Base-by-base conservation (phyloP, 2,329 filamentous ascomycete genomes). In the Aspergillus eucalypticola region DNA sequence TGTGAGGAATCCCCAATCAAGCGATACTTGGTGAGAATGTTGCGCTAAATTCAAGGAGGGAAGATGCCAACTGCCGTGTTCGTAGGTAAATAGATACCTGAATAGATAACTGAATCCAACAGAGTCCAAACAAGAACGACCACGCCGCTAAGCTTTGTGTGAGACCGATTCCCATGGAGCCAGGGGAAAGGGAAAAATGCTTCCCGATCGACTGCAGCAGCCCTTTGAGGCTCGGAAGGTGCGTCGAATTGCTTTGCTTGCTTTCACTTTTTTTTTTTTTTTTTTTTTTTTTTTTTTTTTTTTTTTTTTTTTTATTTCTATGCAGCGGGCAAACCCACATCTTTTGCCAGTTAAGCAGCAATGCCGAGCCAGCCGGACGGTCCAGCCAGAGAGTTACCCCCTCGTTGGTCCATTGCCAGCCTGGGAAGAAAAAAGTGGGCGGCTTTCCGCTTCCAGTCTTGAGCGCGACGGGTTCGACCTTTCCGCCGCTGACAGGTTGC, bases 361-460 rank as follows among this genome's bases (percentile, higher is more conserved):
- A 51, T 61, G 64, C 64, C 64, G 64, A 61, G 61, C 60, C 59
- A 64, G 52, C 63, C 63, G 64, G 55, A 41, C 63, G 62, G 55
- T 54, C 48, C 50, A 48, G 38, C 58, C 61, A 61, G 56, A 54
- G 19, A 35, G 19, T 38, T 32, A 52, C 23, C 25, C 32, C 44
- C 21, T 42, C 49, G 59, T 58, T 54, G 51, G 56, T 29, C 46
- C 29, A 46, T 35, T 54, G 25, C 27, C 53, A 21, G 56, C 32
- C 5, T 35, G 32, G 25, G 5, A 35, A 35, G 15, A 35, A 35
- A 35, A 35, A 35, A 35, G 61, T 58, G 60, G 62, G 54, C 49
- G 60, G 56, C 56, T 55, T 63, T 67, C 65, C 65, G 65, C 60
- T 63, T 64, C 60, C 62, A 67, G 60, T 62, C 56, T 59, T 44